Percentiles rank a stretch among this genome's conserved stretches.
phyloP scores from a whole-genome alignment of 2,329 filamentous ascomycete species.

The Macrophomina pseudophaseolina region DNA sequence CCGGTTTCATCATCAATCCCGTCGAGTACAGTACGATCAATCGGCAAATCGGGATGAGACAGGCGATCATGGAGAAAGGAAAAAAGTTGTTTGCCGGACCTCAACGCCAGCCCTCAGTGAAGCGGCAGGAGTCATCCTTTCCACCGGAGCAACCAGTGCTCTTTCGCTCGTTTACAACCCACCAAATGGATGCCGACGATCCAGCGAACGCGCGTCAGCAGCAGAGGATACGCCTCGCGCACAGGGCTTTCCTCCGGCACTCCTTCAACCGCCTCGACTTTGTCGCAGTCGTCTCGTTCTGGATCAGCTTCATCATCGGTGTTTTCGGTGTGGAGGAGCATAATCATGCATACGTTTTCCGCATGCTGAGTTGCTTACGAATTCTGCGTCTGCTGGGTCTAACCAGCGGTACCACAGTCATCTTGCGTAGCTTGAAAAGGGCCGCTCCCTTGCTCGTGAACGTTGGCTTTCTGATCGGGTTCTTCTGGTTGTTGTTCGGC shows the following conservation, averaged over 20 bases:
- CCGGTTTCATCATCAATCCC: constrained; percentile 89
- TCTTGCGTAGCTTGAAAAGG: constrained; percentile 92
- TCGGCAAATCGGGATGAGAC: constrained; percentile 73
- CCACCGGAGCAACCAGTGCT: constrained; percentile 65
- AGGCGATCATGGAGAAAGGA: constrained; percentile 77
- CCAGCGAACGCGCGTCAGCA: constrained; percentile 72
- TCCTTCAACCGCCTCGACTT: constrained; percentile 97
- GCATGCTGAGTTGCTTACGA: constrained; percentile 94
- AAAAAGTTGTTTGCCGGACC: constrained; percentile 76
- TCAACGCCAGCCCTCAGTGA: constrained; percentile 72
- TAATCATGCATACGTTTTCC: constrained; percentile 84
- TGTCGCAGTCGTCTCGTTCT: constrained; percentile 91
- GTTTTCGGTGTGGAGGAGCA: constrained; percentile 70
- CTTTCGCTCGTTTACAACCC: constrained; percentile 74
- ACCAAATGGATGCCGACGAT: constrained; percentile 64
- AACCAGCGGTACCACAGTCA: constrained; percentile 92
- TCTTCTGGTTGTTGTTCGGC: constrained; percentile 97
- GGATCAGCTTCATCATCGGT: constrained; percentile 82
- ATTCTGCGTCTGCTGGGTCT: constrained; percentile 89
- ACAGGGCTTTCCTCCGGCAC: constrained; percentile 89
- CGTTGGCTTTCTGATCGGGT: constrained; percentile 90
- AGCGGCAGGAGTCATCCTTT: constrained; percentile 48
- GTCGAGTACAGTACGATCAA: constrained; percentile 91
- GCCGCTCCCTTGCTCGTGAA: constrained; percentile 89
- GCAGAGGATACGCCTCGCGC: constrained; percentile 82